Evolutionary conservation across 805 yeast species (phyloP).

Genomic region (Saccharomycopsis fibuligera): DNA sequence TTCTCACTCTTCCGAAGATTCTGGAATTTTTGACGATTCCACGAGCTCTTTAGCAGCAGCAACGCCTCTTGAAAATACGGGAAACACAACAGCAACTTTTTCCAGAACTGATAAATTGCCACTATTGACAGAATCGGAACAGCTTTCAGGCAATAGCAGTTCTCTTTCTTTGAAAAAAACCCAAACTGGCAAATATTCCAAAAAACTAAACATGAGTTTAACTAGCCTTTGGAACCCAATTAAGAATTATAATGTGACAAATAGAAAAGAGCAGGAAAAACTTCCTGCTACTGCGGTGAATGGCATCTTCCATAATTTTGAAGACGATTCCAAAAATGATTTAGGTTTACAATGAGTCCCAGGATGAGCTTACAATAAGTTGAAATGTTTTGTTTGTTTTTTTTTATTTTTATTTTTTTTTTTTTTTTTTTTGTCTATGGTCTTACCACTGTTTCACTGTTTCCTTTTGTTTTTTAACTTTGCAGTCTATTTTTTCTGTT

Average conservation of each 20-base stretch:
- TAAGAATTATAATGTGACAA: not conserved
- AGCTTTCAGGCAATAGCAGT: conserved; percentile 3
- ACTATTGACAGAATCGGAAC: not conserved
- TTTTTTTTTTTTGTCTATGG: not conserved
- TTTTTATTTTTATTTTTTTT: not conserved
- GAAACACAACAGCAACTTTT: no score
- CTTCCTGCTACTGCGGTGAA: not conserved
- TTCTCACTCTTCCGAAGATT: not conserved
- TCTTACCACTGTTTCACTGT: not conserved
- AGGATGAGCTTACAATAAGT: not conserved
- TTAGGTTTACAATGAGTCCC: conserved; percentile 7
- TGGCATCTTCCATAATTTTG: not conserved
- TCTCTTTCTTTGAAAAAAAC: not conserved
- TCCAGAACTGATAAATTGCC: conserved; percentile 2
- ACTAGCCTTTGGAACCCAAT: conserved; percentile 15
- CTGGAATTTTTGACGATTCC: not conserved
- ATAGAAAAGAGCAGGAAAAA: not conserved
- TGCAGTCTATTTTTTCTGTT: not conserved
- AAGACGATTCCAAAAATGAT: conserved; percentile 13
- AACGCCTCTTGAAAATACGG: no score
- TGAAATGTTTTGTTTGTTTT: not conserved
- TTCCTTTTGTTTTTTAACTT: not conserved
- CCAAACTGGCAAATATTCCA: not conserved
- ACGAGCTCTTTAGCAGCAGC: no score
- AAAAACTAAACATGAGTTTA: conserved; percentile 6